phyloP scores from a whole-genome alignment of 805 yeast genomes.

The Wickerhamia fluorescens region DNA sequence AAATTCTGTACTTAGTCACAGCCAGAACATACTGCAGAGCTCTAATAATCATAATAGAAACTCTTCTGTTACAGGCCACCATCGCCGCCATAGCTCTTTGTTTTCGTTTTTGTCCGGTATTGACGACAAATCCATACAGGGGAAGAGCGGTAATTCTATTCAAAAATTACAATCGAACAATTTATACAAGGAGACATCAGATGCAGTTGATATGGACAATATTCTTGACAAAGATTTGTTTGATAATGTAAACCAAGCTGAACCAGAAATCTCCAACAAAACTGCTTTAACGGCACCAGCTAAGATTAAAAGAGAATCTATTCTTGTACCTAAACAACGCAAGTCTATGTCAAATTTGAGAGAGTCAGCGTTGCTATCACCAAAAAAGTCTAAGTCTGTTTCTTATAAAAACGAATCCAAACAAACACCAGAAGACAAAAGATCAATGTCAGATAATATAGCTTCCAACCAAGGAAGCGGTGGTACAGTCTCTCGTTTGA shows the following conservation, averaged over 20 bases:
- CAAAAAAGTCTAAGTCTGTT: constrained; percentile 24
- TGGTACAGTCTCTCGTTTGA: constrained; percentile 32
- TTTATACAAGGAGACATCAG: constrained; percentile 4
- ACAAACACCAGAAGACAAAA: constrained; percentile 14
- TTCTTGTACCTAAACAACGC: constrained; percentile 6
- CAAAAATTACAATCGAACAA: constrained; percentile 7
- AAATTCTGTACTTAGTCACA: constrained; percentile 31
- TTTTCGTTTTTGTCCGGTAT: constrained; percentile 42
- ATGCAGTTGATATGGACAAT: constrained; percentile 1
- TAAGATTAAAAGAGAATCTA: constrained; percentile 12
- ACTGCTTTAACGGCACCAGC: constrained; percentile 18
- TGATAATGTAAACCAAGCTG: not conserved
- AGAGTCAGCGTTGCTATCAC: constrained; percentile 19
- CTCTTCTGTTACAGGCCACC: constrained; percentile 37
- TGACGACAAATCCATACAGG: constrained; percentile 18
- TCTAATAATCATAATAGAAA: constrained; percentile 22
- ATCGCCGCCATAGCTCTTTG: constrained; percentile 56
- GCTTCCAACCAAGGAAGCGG: constrained; percentile 5
- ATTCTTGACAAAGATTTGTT: constrained; percentile 1
- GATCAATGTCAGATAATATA: constrained; percentile 33
- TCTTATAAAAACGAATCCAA: constrained; percentile 24
- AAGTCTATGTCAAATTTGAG: too few species aligned
- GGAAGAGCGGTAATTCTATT: constrained; percentile 1
- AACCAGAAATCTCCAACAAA: too few species aligned
- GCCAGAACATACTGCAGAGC: constrained; percentile 38